phyloP scores from a whole-genome alignment of 2,329 filamentous ascomycete genomes.

The Epicoccum sorghinum region DNA sequence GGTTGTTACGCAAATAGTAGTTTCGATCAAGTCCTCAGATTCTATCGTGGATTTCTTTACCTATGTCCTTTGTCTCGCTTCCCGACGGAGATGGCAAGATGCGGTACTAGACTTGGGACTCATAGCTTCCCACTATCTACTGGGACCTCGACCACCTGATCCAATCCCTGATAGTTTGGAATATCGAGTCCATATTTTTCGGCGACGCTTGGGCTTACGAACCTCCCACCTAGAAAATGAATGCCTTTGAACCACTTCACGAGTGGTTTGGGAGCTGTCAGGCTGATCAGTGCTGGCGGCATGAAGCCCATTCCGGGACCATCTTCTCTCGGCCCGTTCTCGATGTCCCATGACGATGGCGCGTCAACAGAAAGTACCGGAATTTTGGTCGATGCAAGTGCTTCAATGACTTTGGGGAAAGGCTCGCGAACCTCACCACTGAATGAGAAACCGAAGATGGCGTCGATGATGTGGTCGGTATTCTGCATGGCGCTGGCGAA shows the following conservation, averaged over 20 bases:
- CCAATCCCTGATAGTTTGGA: slow-evolving; percentile 81
- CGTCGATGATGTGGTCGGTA: slow-evolving; percentile 85
- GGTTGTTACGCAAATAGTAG: no score
- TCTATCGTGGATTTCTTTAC: no score
- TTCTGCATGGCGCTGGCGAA: slow-evolving; percentile 70
- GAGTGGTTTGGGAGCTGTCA: slow-evolving; percentile 92
- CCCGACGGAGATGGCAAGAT: no score
- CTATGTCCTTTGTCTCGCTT: no score
- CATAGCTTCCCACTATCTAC: slow-evolving; percentile 35
- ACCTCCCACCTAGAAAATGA: slow-evolving; percentile 92
- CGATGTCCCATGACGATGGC: slow-evolving; percentile 93
- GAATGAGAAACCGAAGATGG: slow-evolving; percentile 96
- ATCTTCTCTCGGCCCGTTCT: slow-evolving; percentile 76
- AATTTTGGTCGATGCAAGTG: slow-evolving; percentile 73
- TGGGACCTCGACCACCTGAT: slow-evolving; percentile 83
- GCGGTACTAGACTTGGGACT: neutral
- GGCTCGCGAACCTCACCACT: slow-evolving; percentile 90
- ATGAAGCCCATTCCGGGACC: slow-evolving; percentile 82
- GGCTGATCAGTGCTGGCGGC: slow-evolving; percentile 79
- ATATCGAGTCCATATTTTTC: slow-evolving; percentile 86
- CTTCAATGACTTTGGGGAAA: slow-evolving; percentile 80
- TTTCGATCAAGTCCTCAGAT: no score
- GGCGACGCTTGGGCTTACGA: slow-evolving; percentile 77
- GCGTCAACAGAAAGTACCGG: slow-evolving; percentile 90
- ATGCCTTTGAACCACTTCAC: slow-evolving; percentile 82